These are phyloP conservation scores for Saturnispora gosingensis DNA, from an alignment of 805 yeast species.

Conservation along the genomic window DNA sequence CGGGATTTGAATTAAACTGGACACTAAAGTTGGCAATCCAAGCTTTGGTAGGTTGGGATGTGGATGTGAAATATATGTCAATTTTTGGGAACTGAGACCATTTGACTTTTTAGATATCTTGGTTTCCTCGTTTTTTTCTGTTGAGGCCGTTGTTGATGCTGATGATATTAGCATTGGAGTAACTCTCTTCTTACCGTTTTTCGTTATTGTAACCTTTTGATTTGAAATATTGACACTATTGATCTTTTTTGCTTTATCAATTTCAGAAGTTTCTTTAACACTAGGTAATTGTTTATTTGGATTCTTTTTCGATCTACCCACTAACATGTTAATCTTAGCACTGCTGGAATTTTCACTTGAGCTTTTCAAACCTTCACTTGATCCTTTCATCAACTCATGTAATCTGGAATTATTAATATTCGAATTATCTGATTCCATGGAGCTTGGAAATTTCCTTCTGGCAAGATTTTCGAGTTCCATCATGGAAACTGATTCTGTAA, in stretches of 20 bases:
- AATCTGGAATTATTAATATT: constrained; percentile 20
- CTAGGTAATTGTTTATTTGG: constrained; percentile 18
- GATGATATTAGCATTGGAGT: constrained; percentile 58
- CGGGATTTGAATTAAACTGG: constrained; percentile 40
- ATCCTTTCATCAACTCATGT: constrained; percentile 34
- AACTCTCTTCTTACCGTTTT: constrained; percentile 69
- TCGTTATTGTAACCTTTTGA: constrained; percentile 54
- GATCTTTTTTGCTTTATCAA: not conserved
- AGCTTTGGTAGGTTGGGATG: constrained; percentile 41
- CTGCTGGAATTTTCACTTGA: not conserved
- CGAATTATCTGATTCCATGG: constrained; percentile 3
- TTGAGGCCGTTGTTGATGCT: constrained; percentile 18
- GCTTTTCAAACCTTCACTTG: constrained; percentile 5
- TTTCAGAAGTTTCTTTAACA: constrained; percentile 2
- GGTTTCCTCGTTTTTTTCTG: not conserved
- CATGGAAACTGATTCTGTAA: constrained; percentile 83
- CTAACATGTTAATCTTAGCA: constrained; percentile 19
- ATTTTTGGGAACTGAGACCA: not conserved
- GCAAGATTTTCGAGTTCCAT: constrained; percentile 62
- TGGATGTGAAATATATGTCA: constrained; percentile 6
- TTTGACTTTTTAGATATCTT: not conserved
- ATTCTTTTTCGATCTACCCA: constrained; percentile 26
- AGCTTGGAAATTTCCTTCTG: constrained; percentile 12
- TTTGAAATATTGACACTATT: constrained; percentile 16
- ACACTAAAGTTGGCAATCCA: constrained; percentile 57